Base-by-base conservation (phyloP, 192 early-diverging fungal species). In the Podila epigama region DNA sequence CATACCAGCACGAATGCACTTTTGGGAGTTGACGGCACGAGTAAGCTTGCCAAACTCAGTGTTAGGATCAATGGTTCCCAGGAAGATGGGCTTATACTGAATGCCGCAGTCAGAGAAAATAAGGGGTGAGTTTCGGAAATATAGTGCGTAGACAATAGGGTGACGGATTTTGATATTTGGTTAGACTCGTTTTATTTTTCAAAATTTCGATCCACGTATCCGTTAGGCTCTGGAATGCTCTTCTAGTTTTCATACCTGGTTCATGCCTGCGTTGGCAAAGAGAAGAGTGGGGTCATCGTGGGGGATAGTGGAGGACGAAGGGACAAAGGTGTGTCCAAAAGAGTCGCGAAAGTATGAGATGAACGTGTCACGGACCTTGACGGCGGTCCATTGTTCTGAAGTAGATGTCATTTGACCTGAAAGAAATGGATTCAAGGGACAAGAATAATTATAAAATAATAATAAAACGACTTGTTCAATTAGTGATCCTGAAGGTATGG, bases 231-330 rank as follows among this genome's bases (percentile, higher is more conserved):
- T 8, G n/a, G 11, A 54, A 55, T 37, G 8, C 44, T 2, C 20
- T 48, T 48, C n/a, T n/a, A 48, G 10, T 0, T 42, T 16, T 40
- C 67, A 66, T 84, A 89, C 90, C 85, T 98, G 96, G 81, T 94
- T 94, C 96, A 98, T 98, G 62, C 96, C 96, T 41, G 96, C 92
- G 85, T 98, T 98, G 59, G 95, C 90, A 70, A 99, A 99, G 58
- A 99, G 85, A 34, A 97, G 86, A 13, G 97, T 97, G 51, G 97
- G 97, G 66, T 99, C 97, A 72, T 96, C 94, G 75, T 94, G 91
- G 31, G 97, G 97, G 65, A 99, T 89, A 2, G 96, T 96, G 2
- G 95, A 81, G 28, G 95, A 97, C n/a, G 95, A 96, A 35, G 90
- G 87, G 29, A 94, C 90, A 72, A 92, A 89, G 22, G 82, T 82